Conservation (phyloP, 1,284 basidiomycete species). For the Earliella scabrosa region DNA sequence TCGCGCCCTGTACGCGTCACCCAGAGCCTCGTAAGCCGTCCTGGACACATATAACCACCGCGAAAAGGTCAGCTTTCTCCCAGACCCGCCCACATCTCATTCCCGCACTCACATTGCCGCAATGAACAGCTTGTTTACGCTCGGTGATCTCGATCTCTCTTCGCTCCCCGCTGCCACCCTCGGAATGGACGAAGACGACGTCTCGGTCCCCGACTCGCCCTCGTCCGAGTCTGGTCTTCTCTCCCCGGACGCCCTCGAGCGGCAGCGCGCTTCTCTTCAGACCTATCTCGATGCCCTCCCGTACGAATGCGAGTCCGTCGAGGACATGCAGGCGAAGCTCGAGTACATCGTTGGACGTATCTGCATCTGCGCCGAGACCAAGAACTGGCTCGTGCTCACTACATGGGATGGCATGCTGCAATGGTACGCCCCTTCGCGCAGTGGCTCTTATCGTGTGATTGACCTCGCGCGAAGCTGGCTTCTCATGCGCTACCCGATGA, state of each 20-base stretch:
- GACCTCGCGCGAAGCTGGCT: slow-evolving; percentile 65
- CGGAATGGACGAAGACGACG: slow-evolving; percentile 56
- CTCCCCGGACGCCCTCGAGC: slow-evolving; percentile 45
- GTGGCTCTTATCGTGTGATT: slow-evolving; percentile 14
- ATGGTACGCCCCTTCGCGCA: slow-evolving; percentile 55
- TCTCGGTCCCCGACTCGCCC: slow-evolving; percentile 51
- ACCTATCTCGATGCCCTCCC: slow-evolving; percentile 74
- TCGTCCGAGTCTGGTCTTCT: slow-evolving; percentile 33
- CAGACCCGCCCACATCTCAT: neutral
- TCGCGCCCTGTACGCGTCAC: slow-evolving; percentile 23
- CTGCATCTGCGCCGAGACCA: slow-evolving; percentile 72
- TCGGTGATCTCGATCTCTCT: slow-evolving; percentile 7
- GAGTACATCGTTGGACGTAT: slow-evolving; percentile 78
- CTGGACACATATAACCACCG: slow-evolving; percentile 11
- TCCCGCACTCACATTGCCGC: slow-evolving; percentile 4
- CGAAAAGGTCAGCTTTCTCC: slow-evolving; percentile 3
- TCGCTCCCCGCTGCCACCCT: slow-evolving; percentile 6
- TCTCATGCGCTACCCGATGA: slow-evolving; percentile 81
- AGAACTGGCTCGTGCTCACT: slow-evolving; percentile 73
- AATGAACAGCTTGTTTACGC: slow-evolving; percentile 13
- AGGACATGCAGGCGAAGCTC: slow-evolving; percentile 78
- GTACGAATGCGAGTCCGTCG: slow-evolving; percentile 76
- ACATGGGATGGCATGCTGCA: slow-evolving; percentile 78
- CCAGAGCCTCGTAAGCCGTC: slow-evolving; percentile 26
- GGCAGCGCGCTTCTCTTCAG: slow-evolving; percentile 60